Conservation (phyloP, 2,329 filamentous ascomycete species). For the Rhynchosporium agropyri region DNA sequence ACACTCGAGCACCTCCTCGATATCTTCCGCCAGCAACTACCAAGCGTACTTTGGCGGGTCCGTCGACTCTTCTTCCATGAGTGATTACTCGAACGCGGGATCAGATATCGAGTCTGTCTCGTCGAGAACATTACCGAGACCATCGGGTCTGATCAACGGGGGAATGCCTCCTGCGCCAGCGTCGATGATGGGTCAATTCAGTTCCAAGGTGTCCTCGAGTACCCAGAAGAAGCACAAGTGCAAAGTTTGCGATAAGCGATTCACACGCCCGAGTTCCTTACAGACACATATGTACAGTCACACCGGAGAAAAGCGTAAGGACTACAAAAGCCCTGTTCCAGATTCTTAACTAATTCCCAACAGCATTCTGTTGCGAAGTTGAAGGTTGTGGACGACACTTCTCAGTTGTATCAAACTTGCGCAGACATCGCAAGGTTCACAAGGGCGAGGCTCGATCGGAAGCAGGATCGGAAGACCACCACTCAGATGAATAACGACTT, state of each 20-base stretch:
- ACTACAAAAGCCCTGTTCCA: neutral
- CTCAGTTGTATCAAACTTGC: constrained; percentile 93
- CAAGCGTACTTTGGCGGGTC: constrained; percentile 84
- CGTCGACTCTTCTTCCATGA: constrained; percentile 79
- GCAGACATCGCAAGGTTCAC: constrained; percentile 95
- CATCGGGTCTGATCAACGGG: constrained; percentile 66
- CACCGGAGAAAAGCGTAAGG: constrained; percentile 95
- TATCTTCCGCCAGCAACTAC: constrained; percentile 82
- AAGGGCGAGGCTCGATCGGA: constrained; percentile 71
- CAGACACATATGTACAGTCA: constrained; percentile 99
- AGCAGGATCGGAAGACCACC: constrained; percentile 60
- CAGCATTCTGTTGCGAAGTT: constrained; percentile 92
- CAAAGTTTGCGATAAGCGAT: constrained; percentile 97
- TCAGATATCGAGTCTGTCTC: constrained; percentile 82
- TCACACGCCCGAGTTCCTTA: constrained; percentile 89
- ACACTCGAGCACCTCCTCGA: constrained; percentile 85
- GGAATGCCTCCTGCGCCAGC: constrained; percentile 78
- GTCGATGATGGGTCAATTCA: constrained; percentile 99
- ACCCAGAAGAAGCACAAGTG: constrained; percentile 99
- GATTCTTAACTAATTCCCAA: constrained; percentile 30
- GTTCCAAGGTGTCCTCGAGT: constrained; percentile 91
- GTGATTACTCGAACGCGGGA: constrained; percentile 88
- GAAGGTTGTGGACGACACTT: constrained; percentile 95
- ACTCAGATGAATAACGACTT: constrained; percentile 53
- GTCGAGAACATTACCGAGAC: constrained; percentile 81